These are phyloP conservation scores for Styphnolobium japonicum DNA, from an alignment of 306 rosid genomes.

Conservation along the genomic window DNA sequence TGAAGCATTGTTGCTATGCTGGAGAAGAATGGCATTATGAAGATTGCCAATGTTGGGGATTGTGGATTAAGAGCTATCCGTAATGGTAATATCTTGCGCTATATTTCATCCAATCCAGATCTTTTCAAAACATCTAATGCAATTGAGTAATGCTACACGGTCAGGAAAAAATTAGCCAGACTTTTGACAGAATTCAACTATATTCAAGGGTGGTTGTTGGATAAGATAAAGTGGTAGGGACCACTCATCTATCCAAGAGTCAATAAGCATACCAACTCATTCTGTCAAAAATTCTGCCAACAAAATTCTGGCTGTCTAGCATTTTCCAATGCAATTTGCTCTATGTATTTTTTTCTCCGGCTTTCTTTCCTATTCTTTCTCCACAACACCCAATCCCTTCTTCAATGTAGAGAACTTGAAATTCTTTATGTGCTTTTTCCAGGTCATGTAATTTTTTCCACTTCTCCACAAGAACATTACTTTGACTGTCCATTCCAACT, in stretches of 20 bases:
- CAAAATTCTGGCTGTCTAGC: no score
- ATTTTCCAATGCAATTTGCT: not conserved
- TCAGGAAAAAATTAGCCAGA: no score
- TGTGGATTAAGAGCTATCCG: conserved; percentile 82
- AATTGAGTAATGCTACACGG: no score
- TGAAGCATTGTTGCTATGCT: conserved; percentile 76
- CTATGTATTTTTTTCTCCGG: not conserved
- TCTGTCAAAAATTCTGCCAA: no score
- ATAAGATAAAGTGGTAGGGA: no score
- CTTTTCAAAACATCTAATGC: not conserved
- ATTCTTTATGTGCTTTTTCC: conserved; percentile 17
- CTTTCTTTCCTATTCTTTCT: not conserved
- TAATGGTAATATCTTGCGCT: conserved; percentile 51
- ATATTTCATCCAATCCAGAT: not conserved
- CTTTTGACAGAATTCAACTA: no score
- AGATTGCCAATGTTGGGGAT: conserved; percentile 92
- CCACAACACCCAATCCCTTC: not conserved
- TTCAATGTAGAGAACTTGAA: not conserved
- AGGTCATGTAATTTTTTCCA: conserved; percentile 68
- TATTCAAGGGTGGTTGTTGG: no score
- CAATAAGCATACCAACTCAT: no score
- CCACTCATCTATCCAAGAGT: no score
- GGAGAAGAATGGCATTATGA: conserved; percentile 78
- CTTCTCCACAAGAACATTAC: conserved; percentile 90
- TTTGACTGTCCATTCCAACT: conserved; percentile 92